These are phyloP conservation scores for Apostasia ramifera DNA, from an alignment of 106 monocot species.

Conservation along the genomic window DNA sequence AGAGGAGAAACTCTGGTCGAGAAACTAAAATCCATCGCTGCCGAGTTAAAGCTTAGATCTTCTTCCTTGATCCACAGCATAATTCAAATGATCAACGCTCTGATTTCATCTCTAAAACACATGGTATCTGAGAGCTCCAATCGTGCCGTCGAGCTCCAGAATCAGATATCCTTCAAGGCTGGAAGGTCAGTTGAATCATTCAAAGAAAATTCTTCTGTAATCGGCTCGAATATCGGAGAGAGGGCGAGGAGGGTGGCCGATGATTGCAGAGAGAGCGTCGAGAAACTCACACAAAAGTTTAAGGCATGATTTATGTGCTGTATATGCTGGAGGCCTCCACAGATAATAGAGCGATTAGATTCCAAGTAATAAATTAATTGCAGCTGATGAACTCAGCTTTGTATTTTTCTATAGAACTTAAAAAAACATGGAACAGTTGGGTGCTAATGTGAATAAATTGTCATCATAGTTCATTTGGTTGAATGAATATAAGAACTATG, in stretches of 20 bases:
- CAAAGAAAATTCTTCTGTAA: slow-evolving; percentile 22
- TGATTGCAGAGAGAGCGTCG: slow-evolving; percentile 61
- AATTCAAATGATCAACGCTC: slow-evolving; percentile 32
- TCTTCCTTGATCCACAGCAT: slow-evolving; percentile 29
- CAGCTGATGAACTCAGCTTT: too few species aligned
- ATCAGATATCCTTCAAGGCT: slow-evolving; percentile 19
- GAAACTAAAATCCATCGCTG: slow-evolving; percentile 52
- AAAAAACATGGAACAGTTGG: too few species aligned
- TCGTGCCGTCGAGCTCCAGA: slow-evolving; percentile 11
- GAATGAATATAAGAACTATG: too few species aligned
- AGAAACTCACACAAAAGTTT: slow-evolving; percentile 54
- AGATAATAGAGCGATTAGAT: too few species aligned
- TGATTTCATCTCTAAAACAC: slow-evolving; percentile 42
- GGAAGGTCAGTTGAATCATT: slow-evolving; percentile 26
- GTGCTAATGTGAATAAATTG: too few species aligned
- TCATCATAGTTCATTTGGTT: too few species aligned
- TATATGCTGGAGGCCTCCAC: too few species aligned
- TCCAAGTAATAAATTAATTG: too few species aligned
- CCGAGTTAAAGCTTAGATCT: slow-evolving; percentile 43
- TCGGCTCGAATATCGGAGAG: slow-evolving; percentile 32
- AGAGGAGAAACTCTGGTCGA: slow-evolving; percentile 41
- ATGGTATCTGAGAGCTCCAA: slow-evolving; percentile 12
- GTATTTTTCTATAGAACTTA: too few species aligned
- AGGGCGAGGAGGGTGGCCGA: slow-evolving; percentile 47
- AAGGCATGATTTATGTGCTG: slow-evolving; percentile 21